Base-by-base conservation (phyloP, 805 yeast genomes). In the Candida corydali region DNA sequence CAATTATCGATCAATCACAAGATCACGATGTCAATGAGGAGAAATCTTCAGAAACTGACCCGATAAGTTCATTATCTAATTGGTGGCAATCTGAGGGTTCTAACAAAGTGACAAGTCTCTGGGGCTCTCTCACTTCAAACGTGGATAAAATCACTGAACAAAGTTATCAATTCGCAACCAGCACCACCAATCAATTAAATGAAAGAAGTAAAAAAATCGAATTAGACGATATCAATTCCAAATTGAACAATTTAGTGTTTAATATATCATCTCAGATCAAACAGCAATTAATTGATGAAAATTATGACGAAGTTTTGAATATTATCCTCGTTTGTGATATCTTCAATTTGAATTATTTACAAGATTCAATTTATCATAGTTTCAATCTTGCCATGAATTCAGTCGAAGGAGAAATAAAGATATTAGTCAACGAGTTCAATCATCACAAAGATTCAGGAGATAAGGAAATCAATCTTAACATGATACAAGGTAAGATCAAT, bases 401-500 rank as follows among this genome's bases (percentile, higher is more conserved):
- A 54, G 91, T 84, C 3, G 88, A 84, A 54, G 91, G 89, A 26
- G 85, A 82, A 11, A 80, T 84, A 32, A 73, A 75, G 36, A 75
- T 82, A 11, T 69, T 73, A 40, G 76, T 81, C 10, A 70, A 69
- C 41, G 80, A 80, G 38, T 61, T 57, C 46, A 63, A 65, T 44
- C 65, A 59, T 40, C 78, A 29, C 95, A 26, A 26, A 12, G 87
- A 56, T 97, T 78, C 72, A 1, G 65, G 73, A 42, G 98, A 93
- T 53, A 12, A 26, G 12, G 28, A 26, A 7, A 82, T 91, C 8
- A 81, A 85, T 53, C 84, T 78, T 37, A 69, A 87, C 17, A 76
- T 93, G 2, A 91, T 93, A 61, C 98, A 93, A 59, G 96, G 96
- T 2, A 96, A 97, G 0, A 60, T 89, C 3, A 73, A 75, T 1